Conservation (phyloP, 2,329 filamentous ascomycete species). For the Exophiala spinifera region DNA sequence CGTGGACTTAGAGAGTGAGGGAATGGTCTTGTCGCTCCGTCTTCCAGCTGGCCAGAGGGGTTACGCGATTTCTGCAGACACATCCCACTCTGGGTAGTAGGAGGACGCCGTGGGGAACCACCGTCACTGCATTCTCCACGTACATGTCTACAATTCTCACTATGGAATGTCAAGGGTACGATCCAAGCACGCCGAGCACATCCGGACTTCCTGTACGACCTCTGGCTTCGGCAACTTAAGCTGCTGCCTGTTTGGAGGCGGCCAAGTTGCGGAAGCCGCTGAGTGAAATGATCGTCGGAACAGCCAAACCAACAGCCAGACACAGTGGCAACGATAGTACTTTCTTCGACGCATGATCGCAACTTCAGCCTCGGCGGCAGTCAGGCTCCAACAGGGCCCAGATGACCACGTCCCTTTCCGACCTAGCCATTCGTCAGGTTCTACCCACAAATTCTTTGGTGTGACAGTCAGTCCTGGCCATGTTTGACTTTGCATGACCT, state of each 20-base stretch:
- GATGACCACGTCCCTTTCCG: background rate
- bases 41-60: background rate
- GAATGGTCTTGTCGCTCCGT: background rate
- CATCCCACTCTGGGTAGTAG: no score
- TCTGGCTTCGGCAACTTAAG: background rate
- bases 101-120: background rate
- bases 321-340: background rate
- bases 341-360: background rate
- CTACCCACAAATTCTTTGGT: background rate
- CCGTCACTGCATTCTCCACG: background rate
- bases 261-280: background rate
- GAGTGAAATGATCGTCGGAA: background rate
- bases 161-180: background rate
- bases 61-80: constrained; percentile 1
- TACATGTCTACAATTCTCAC: background rate
- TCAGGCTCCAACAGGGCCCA: background rate
- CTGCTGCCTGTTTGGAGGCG: background rate
- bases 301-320: background rate
- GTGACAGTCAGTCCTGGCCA: background rate
- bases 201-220: background rate
- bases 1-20: background rate
- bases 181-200: background rate
- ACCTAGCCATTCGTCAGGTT: background rate
- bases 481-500: background rate
- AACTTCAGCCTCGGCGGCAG: background rate